Evolutionary conservation across 257 asterid species (phyloP), one percentile per base, ranked within the genome.

Genomic region (Agastache rugosa): DNA sequence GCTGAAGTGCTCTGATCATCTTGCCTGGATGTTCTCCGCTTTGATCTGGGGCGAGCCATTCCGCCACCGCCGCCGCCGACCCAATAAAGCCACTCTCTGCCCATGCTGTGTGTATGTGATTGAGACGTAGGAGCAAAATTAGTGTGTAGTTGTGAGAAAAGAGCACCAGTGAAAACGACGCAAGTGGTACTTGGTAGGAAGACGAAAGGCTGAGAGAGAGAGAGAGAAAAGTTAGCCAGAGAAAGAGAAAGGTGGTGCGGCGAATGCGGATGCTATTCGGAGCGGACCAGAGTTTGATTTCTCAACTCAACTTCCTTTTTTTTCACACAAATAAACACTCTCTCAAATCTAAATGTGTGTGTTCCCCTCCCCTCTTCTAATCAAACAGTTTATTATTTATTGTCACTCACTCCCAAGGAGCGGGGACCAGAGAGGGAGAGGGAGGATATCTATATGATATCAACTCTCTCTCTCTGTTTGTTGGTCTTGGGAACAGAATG

Each of bases 1-100:
- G 83, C 63, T 8, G 93, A 71, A 2, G 86, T 54, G 12, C 81
- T 25, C 15, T 14, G 81, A 3, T 61, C 74, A 1, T 39, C 67
- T 9, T 64, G 79, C 25, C 31, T 29, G 41, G 67, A 3, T 16
- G 71, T 31, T 39, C 79, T 64, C 47, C 85, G 70, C 39, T 83
- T 75, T 58, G 86, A 73, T 14, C 61, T n/a, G 27, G 23, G 12
- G 58, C 58, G 23, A 20, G 8, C 19, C 8, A 47, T 6, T 10
- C 80, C 80, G 75, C 82, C 75, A 64, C 54, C 78, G 6, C 80
- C 80, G 75, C 82, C 75, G 69, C 54, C 78, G 6, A 84, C 83
- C 96, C 96, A 91, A 60, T 81, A 69, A 53, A 93, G 79, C 97
- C 98, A 89, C 67, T 89, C 91, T 82, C 83, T 93, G 14, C 88